phyloP scores from a whole-genome alignment of 495 filamentous ascomycete genomes.

The Aspergillus hancockii region DNA sequence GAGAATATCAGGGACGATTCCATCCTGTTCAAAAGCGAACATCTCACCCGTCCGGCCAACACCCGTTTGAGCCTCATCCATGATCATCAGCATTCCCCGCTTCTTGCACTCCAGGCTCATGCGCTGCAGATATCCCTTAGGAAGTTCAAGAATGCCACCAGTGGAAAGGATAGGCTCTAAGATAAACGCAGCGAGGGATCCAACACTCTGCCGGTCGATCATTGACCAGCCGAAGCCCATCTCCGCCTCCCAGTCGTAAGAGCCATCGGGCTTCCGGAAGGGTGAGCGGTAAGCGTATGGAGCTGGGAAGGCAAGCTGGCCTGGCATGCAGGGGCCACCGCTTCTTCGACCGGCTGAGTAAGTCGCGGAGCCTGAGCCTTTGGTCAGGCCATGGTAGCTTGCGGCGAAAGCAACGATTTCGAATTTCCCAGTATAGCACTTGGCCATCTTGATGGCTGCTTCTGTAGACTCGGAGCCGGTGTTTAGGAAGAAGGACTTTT shows the following conservation, averaged over 20 bases:
- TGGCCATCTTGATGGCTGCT: conserved; percentile 57
- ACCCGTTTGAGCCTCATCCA: conserved; percentile 58
- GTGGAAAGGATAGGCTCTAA: conserved; percentile 55
- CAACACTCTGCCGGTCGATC: conserved; percentile 52
- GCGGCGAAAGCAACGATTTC: conserved; percentile 56
- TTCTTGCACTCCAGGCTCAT: conserved; percentile 48
- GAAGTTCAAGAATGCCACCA: conserved; percentile 50
- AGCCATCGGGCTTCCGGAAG: conserved; percentile 50
- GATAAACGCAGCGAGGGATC: conserved; percentile 56
- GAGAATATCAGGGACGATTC: conserved; percentile 53
- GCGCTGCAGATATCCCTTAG: conserved; percentile 45
- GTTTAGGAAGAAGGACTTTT: conserved; percentile 55
- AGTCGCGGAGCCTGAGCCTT: conserved; percentile 41
- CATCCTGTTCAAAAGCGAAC: conserved; percentile 51
- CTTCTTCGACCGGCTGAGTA: conserved; percentile 49
- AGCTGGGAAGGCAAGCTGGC: conserved; percentile 48
- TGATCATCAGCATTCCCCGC: conserved; percentile 54
- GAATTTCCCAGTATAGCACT: conserved; percentile 56
- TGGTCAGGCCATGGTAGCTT: conserved; percentile 56
- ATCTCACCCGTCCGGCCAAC: conserved; percentile 53
- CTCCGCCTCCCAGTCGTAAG: conserved; percentile 59
- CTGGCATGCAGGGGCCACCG: conserved; percentile 37
- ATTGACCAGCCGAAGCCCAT: conserved; percentile 55
- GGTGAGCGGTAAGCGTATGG: conserved; percentile 56
- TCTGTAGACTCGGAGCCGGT: conserved; percentile 58